phyloP scores from a whole-genome alignment of 2,329 filamentous ascomycete genomes.

The Catunica adiposa region DNA sequence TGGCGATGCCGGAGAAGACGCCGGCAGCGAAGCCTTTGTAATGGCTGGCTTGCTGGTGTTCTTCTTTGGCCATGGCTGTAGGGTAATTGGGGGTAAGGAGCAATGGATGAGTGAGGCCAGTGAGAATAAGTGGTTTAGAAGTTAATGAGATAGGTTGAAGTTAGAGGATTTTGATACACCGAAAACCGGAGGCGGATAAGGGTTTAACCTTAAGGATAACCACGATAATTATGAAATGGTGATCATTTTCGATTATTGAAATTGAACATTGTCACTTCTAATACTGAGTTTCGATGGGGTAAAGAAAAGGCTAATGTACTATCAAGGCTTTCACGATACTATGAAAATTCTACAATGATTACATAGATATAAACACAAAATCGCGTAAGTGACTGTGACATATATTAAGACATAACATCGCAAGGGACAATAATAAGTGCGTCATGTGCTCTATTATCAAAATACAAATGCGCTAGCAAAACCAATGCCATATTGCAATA shows the following conservation, averaged over 20 bases:
- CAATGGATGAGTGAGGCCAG: background rate
- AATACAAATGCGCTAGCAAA: background rate
- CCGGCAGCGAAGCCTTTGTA: conserved; percentile 97
- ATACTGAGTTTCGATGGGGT: too few species aligned
- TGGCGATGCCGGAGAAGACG: conserved; percentile 87
- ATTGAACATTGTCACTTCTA: too few species aligned
- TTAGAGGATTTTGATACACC: background rate
- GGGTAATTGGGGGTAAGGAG: background rate
- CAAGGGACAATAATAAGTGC: background rate
- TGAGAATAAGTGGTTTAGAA: background rate
- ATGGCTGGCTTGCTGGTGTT: conserved; percentile 28
- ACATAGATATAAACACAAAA: too few species aligned
- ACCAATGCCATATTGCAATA: background rate
- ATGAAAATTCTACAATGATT: too few species aligned
- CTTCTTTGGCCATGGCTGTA: conserved; percentile 5
- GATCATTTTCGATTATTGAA: too few species aligned
- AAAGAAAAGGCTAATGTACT: too few species aligned
- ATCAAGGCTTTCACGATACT: too few species aligned
- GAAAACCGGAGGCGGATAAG: background rate
- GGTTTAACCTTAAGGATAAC: background rate
- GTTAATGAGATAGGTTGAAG: background rate
- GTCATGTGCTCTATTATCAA: too few species aligned
- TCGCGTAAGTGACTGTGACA: too few species aligned
- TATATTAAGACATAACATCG: background rate
- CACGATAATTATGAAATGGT: too few species aligned